Conservation (phyloP, 1,139 yeast species). For the Nakaseomyces bracarensis region DNA sequence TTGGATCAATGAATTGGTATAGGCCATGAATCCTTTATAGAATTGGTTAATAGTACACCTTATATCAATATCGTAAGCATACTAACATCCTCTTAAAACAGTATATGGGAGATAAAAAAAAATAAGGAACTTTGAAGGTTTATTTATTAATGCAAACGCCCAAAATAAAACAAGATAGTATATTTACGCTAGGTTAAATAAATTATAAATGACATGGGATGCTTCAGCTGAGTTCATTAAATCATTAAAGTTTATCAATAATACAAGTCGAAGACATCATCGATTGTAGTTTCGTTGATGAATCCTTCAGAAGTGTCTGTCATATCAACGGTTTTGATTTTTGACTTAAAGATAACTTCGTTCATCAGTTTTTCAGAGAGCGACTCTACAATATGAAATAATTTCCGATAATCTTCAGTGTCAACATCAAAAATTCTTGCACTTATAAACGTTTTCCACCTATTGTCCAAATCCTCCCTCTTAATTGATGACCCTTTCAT, state of each 20-base stretch:
- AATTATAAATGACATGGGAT: too few relatives aligned
- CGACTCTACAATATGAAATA: neutral
- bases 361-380: slow-evolving; percentile 4
- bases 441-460: neutral
- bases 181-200: too few relatives aligned
- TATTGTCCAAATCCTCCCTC: neutral
- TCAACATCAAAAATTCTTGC: neutral
- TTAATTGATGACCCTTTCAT: neutral
- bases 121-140: too few relatives aligned
- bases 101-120: too few relatives aligned
- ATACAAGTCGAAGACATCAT: neutral
- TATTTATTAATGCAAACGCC: too few relatives aligned
- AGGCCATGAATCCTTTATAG: too few relatives aligned
- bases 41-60: too few relatives aligned
- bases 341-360: neutral
- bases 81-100: too few relatives aligned
- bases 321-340: neutral
- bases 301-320: neutral
- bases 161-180: too few relatives aligned
- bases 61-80: too few relatives aligned
- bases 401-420: slow-evolving; percentile 1
- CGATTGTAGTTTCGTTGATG: neutral
- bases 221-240: too few relatives aligned
- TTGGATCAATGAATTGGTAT: too few relatives aligned
- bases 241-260: neutral